Evolutionary conservation across 2,329 filamentous ascomycete species (phyloP).

Genomic region (Laburnicola sp.): DNA sequence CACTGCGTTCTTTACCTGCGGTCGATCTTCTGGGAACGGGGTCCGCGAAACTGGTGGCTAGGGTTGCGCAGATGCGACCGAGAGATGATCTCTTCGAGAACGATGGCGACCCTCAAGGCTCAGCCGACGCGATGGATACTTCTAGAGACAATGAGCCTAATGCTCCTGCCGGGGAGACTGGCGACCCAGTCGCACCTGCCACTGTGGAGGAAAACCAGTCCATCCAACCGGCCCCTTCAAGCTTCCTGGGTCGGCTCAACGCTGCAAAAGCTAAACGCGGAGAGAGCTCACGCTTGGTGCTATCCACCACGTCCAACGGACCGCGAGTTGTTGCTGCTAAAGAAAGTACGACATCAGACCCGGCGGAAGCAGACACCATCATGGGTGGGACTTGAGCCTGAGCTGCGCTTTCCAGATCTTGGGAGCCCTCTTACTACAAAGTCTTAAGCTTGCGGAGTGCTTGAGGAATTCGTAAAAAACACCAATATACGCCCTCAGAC

Average conservation of each 20-base stretch:
- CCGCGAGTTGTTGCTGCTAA: constrained; percentile 19
- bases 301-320: constrained; percentile 19
- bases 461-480: too few relatives aligned
- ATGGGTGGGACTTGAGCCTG: constrained; percentile 18
- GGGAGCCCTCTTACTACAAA: neutral
- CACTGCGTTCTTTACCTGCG: constrained; percentile 57
- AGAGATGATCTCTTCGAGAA: constrained; percentile 30
- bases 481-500: too few relatives aligned
- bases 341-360: neutral
- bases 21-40: constrained; percentile 75
- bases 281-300: constrained; percentile 33
- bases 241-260: constrained; percentile 48
- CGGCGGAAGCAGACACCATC: constrained; percentile 9
- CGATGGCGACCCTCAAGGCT: constrained; percentile 4
- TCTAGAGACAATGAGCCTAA: constrained; percentile 1
- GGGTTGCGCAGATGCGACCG: constrained; percentile 61
- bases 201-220: neutral
- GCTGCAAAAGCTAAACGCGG: constrained; percentile 48
- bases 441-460: too few relatives aligned
- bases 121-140: constrained; percentile 4
- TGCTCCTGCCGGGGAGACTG: constrained; percentile 9
- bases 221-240: constrained; percentile 29
- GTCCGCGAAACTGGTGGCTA: constrained; percentile 69
- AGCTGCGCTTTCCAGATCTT: neutral
- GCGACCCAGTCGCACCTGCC: neutral